phyloP scores from a whole-genome alignment of 352 stramenopile species.

The Stephanocyclus meneghinianus region DNA sequence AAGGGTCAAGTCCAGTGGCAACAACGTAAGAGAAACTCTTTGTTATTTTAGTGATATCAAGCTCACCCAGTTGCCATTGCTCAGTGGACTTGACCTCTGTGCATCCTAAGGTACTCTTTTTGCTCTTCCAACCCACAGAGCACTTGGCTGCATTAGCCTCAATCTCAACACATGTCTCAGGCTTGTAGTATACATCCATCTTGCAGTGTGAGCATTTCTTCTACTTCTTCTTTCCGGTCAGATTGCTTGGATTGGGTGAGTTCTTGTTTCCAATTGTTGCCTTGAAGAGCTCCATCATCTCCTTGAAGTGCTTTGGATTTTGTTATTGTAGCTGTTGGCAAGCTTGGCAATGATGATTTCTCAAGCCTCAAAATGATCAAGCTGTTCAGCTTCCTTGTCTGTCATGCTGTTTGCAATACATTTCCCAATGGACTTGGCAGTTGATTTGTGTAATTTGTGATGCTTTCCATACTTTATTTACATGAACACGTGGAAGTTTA shows the following conservation, averaged over 20 bases:
- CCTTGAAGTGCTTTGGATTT: constrained; percentile 2
- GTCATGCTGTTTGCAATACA: not conserved
- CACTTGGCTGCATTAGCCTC: too few species aligned
- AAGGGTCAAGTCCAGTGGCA: not conserved
- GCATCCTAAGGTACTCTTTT: constrained; percentile 11
- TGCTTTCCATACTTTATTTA: not conserved
- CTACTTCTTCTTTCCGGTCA: not conserved
- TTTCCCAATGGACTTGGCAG: constrained; percentile 11
- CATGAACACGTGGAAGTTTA: constrained; percentile 13
- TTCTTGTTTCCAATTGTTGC: not conserved
- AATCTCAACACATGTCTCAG: constrained; percentile 8
- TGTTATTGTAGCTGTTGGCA: constrained; percentile 3
- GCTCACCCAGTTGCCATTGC: too few species aligned
- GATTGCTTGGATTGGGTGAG: not conserved
- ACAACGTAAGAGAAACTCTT: too few species aligned
- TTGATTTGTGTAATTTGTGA: constrained; percentile 6
- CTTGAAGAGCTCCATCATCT: constrained; percentile 19
- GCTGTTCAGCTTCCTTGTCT: not conserved
- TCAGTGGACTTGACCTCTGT: too few species aligned
- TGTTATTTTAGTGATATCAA: too few species aligned
- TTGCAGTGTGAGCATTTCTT: constrained; percentile 15
- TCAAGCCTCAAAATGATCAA: not conserved
- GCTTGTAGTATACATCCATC: not conserved
- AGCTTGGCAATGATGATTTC: constrained; percentile 1
- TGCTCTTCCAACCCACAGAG: constrained; percentile 8